These are phyloP conservation scores for Dactylellina leptospora DNA, from an alignment of 2,329 filamentous ascomycete species.

Conservation along the genomic window DNA sequence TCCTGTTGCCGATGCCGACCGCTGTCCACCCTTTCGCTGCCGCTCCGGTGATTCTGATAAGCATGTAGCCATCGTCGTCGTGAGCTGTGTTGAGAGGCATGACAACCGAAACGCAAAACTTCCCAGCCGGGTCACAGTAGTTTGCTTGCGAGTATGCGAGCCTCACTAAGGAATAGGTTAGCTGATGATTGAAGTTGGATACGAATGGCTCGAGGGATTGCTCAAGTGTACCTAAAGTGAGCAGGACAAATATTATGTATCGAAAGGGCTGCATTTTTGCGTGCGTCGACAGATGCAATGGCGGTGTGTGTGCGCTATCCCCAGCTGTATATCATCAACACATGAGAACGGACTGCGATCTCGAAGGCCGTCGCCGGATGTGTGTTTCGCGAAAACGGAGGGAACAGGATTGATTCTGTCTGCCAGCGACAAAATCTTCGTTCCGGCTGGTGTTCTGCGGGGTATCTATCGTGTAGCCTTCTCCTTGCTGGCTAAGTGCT, in stretches of 20 bases:
- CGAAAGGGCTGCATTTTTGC: conserved; percentile 31
- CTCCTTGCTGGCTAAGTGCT: too few species aligned
- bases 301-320: too few species aligned
- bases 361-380: not conserved
- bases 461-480: too few species aligned
- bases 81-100: conserved; percentile 34
- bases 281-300: not conserved
- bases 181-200: too few species aligned
- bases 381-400: not conserved
- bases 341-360: not conserved
- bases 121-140: conserved; percentile 42
- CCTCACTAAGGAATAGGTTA: conserved; percentile 13
- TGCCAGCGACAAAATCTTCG: conserved; percentile 29
- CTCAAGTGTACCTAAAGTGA: too few species aligned
- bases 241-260: conserved; percentile 28
- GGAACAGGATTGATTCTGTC: conserved; percentile 13
- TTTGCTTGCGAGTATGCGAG: conserved; percentile 37
- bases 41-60: conserved; percentile 55
- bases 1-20: conserved; percentile 62
- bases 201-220: too few species aligned
- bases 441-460: not conserved
- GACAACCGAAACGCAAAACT: conserved; percentile 43
- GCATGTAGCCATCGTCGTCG: conserved; percentile 51
- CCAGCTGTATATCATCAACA: too few species aligned
- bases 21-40: conserved; percentile 61